These are phyloP conservation scores for Solanum sparsipilum DNA, from an alignment of 257 asterid species.

Conservation along the genomic window DNA sequence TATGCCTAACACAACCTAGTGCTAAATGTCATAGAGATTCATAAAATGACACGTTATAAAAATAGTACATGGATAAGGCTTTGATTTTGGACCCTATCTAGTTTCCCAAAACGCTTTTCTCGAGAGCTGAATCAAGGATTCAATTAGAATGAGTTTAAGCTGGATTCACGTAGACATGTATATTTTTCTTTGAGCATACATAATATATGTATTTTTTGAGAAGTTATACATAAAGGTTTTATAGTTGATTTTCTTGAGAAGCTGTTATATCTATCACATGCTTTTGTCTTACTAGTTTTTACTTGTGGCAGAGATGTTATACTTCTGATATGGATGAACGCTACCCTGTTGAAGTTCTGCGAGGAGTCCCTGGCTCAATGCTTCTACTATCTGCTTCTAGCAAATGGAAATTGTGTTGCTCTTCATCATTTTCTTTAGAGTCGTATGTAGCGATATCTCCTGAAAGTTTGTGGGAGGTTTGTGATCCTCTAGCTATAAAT, in stretches of 20 bases:
- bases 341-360: constrained; percentile 21
- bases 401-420: constrained; percentile 50
- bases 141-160: neutral
- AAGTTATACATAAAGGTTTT: neutral
- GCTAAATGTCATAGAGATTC: neutral
- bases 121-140: neutral
- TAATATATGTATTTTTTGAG: neutral
- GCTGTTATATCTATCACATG: neutral
- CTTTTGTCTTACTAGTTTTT: neutral
- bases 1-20: neutral
- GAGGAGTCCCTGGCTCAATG: constrained; percentile 20
- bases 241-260: neutral
- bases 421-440: constrained; percentile 36
- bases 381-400: constrained; percentile 14
- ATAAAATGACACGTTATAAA: neutral
- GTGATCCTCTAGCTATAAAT: neutral
- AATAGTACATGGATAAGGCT: neutral
- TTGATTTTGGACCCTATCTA: neutral
- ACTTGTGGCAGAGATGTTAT: constrained; percentile 47
- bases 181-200: neutral
- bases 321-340: constrained; percentile 33
- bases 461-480: constrained; percentile 91
- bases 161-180: neutral
- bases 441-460: constrained; percentile 41
- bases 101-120: neutral